phyloP scores from a whole-genome alignment of 805 yeast species.

The Pichia phayaonensis region DNA sequence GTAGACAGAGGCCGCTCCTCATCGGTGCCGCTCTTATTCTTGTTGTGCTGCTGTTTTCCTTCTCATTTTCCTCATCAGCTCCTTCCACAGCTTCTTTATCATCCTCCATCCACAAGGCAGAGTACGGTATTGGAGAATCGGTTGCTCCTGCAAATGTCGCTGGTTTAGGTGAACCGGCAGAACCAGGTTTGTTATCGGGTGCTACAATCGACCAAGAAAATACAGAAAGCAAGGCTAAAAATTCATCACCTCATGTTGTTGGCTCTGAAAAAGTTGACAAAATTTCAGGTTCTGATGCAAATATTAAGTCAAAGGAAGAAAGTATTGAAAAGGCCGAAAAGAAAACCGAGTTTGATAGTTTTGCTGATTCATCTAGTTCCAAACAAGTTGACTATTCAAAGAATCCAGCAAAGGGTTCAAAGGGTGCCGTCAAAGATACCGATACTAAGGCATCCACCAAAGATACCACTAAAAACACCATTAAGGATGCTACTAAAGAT shows the following conservation, averaged over 20 bases:
- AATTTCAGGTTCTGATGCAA: constrained; percentile 13
- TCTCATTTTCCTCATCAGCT: background rate
- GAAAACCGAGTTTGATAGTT: background rate
- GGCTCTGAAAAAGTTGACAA: constrained; percentile 8
- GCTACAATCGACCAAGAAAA: constrained; percentile 13
- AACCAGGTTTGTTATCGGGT: constrained; percentile 8
- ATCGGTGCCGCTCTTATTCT: constrained; percentile 5
- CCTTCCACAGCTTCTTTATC: background rate
- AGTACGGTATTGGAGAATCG: constrained; percentile 6
- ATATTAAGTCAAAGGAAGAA: constrained; percentile 7
- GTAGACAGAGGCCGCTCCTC: constrained; percentile 9
- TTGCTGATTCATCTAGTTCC: background rate
- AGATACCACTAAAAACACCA: background rate
- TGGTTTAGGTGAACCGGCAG: constrained; percentile 1
- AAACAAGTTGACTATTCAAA: background rate
- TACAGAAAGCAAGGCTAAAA: constrained; percentile 6
- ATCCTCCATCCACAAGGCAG: constrained; percentile 6
- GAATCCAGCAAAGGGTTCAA: background rate
- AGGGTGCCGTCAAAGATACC: background rate
- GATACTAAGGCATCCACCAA: background rate
- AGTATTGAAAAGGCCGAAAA: constrained; percentile 5
- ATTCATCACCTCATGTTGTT: background rate
- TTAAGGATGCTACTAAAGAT: background rate
- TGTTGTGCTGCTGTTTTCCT: background rate
- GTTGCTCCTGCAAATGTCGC: constrained; percentile 5